phyloP scores from a whole-genome alignment of 768 basidiomycete species.

The Pleurotus citrinopileatus region DNA sequence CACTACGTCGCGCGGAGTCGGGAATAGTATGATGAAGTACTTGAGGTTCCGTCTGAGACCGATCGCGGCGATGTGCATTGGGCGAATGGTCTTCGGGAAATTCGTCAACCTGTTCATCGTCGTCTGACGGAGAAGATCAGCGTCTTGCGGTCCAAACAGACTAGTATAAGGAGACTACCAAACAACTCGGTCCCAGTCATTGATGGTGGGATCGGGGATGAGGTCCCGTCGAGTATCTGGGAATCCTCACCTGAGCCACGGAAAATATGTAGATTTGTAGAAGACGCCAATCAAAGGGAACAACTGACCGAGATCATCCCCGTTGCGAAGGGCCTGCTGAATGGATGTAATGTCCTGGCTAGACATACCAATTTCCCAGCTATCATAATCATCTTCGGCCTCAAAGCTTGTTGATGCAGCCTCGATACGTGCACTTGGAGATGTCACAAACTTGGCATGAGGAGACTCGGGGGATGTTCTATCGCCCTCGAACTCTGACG shows the following conservation, averaged over 20 bases:
- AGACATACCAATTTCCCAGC: constrained; percentile 26
- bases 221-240: neutral
- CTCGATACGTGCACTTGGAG: no score
- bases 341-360: constrained; percentile 12
- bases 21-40: constrained; percentile 1
- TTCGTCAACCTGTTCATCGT: neutral
- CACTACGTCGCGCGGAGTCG: constrained; percentile 10
- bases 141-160: neutral
- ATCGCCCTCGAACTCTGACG: constrained; percentile 1
- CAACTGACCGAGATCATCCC: constrained; percentile 7
- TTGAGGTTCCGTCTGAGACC: constrained; percentile 8
- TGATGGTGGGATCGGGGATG: neutral
- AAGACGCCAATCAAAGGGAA: neutral
- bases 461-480: constrained; percentile 5
- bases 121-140: neutral
- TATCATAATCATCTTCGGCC: constrained; percentile 23
- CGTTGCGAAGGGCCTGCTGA: constrained; percentile 11
- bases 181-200: neutral
- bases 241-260: neutral
- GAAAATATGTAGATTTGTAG: neutral
- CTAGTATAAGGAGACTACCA: neutral
- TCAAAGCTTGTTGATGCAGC: no score
- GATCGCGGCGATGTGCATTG: neutral
- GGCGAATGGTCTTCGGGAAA: neutral
- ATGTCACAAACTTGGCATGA: neutral